These are phyloP conservation scores for Pseudozyma tsukubaensis DNA, from an alignment of 1,284 basidiomycete species.

Conservation along the genomic window DNA sequence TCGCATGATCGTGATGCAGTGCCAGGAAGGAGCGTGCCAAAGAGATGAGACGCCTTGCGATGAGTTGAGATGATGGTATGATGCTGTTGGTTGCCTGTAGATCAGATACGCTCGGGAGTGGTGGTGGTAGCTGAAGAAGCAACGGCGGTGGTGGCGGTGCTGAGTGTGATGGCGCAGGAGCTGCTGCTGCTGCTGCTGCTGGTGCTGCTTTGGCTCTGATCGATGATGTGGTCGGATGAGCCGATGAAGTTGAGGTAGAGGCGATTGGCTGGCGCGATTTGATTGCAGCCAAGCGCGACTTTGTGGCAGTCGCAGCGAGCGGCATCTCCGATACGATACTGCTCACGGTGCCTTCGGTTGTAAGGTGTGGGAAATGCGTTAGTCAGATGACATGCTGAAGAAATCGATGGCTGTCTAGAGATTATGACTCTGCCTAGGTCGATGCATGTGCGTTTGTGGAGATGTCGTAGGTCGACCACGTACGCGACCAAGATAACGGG, in stretches of 20 bases:
- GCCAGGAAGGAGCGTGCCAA: conserved; percentile 41
- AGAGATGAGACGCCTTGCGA: conserved; percentile 34
- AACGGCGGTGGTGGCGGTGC: conserved; percentile 5
- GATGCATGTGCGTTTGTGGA: too few relatives aligned
- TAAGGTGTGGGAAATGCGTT: neutral
- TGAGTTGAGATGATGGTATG: conserved; percentile 17
- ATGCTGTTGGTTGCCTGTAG: conserved; percentile 20
- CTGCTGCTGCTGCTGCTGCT: neutral
- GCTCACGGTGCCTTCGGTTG: neutral
- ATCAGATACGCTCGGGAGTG: conserved; percentile 34
- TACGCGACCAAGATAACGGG: too few relatives aligned
- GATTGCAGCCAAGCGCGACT: conserved; percentile 31
- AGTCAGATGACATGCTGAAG: conserved; percentile 5
- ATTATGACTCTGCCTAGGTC: too few relatives aligned
- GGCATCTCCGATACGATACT: conserved; percentile 25
- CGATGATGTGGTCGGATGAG: conserved; percentile 20
- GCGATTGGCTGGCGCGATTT: conserved; percentile 34
- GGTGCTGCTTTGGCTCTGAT: conserved; percentile 9
- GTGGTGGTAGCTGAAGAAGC: conserved; percentile 26
- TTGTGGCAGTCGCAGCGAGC: conserved; percentile 32
- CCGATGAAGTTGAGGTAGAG: conserved; percentile 25
- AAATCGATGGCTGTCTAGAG: neutral
- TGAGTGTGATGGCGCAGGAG: neutral
- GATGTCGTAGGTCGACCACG: too few relatives aligned
- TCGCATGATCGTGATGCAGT: conserved; percentile 7